phyloP scores from a whole-genome alignment of 176 grass and related monocot genomes.

The Metroxylon sagu region DNA sequence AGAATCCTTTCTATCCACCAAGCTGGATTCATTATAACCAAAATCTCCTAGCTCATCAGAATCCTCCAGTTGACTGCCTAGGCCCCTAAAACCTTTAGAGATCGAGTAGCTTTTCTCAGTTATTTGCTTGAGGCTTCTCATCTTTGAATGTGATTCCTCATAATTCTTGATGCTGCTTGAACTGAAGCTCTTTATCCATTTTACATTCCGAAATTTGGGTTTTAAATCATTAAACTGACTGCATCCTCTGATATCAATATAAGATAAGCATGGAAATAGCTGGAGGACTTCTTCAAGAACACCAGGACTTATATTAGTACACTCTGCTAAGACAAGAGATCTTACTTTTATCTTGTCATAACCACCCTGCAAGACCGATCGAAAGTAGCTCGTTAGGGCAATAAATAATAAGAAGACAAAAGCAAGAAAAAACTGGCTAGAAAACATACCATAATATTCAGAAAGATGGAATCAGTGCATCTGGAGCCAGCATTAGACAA shows the following conservation, averaged over 20 bases:
- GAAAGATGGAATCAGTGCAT: conserved; percentile 64
- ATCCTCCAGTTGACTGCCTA: conserved; percentile 47
- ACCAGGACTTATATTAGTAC: conserved; percentile 61
- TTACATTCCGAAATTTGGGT: conserved; percentile 68
- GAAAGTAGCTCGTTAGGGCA: conserved; percentile 5
- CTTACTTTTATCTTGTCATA: conserved; percentile 70
- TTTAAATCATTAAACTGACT: conserved; percentile 72
- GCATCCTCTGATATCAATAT: conserved; percentile 76
- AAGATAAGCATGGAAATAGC: conserved; percentile 51
- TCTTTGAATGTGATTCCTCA: conserved; percentile 57
- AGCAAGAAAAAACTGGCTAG: conserved; percentile 21
- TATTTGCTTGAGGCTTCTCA: conserved; percentile 60
- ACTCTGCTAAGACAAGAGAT: conserved; percentile 60
- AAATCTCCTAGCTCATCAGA: conserved; percentile 59
- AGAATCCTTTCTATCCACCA: conserved; percentile 27
- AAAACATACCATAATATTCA: conserved; percentile 59
- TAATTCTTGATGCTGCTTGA: conserved; percentile 23
- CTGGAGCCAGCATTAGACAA: conserved; percentile 67
- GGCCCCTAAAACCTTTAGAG: conserved; percentile 43
- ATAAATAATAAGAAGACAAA: conserved; percentile 14
- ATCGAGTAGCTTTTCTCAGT: conserved; percentile 42
- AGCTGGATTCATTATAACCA: conserved; percentile 46
- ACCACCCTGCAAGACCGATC: conserved; percentile 51
- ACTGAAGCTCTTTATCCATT: conserved; percentile 52
- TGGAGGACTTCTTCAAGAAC: conserved; percentile 58